A percentile compares a stretch with the other conserved stretches of the same genome.
phyloP scores from a whole-genome alignment of 176 grass and related monocot species.

The Oryza australiensis region DNA sequence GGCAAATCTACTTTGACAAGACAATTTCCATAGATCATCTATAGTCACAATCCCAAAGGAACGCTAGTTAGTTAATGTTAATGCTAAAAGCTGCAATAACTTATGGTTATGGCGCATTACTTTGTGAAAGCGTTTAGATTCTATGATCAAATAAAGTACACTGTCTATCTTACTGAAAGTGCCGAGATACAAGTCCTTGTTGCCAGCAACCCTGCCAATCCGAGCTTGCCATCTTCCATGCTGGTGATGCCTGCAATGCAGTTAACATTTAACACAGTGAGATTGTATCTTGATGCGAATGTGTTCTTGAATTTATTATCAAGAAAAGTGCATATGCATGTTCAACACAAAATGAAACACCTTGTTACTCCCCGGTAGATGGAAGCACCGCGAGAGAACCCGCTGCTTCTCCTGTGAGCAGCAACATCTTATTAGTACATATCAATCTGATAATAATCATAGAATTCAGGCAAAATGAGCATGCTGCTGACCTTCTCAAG shows the following conservation, averaged over 20 bases:
- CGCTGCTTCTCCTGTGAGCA: constrained; percentile 85
- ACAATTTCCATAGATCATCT: constrained; percentile 37
- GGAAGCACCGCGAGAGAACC: constrained; percentile 93
- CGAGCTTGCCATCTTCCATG: constrained; percentile 97
- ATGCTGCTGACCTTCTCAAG: constrained; percentile 63
- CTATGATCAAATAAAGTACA: constrained; percentile 4
- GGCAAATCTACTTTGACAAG: constrained; percentile 37
- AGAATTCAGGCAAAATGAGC: neutral
- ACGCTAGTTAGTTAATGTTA: constrained; percentile 4
- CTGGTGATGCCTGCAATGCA: constrained; percentile 81
- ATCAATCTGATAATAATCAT: neutral
- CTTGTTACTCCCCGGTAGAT: constrained; percentile 98
- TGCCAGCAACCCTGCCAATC: constrained; percentile 92
- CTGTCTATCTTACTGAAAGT: constrained; percentile 82
- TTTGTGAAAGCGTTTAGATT: constrained; percentile 26
- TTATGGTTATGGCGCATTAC: constrained; percentile 29
- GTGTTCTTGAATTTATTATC: neutral
- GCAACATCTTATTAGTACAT: neutral
- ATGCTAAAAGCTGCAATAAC: constrained; percentile 40
- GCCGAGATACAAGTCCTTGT: constrained; percentile 99
- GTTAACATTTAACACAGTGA: neutral
- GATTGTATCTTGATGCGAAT: neutral
- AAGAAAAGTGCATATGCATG: neutral
- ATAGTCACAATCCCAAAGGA: neutral
- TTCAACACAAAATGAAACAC: constrained; percentile 11